Base-by-base conservation (phyloP, 805 yeast species). In the Wickerhamiella azyma region DNA sequence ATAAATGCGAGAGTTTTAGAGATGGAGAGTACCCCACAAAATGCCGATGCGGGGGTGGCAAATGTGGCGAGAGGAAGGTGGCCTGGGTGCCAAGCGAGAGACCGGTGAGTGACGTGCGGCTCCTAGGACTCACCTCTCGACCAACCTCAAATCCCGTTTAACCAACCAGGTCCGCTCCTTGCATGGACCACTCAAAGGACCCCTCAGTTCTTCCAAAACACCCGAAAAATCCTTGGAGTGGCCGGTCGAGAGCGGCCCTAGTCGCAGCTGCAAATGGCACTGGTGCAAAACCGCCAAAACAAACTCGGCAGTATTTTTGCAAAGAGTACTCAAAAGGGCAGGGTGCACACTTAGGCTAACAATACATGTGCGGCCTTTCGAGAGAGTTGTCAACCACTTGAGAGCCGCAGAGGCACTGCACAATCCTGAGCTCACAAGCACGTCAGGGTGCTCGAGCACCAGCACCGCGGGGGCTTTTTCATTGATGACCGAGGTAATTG, bases 371-470 rank as follows among this genome's bases (percentile, higher is more conserved):
- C 28, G 55, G 41, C 28, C 56, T 57, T 43, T 62, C 3, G 43
- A 66, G 13, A 75, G 51, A 35, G 59, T 53, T 26, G 61, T 45
- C 21, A 75, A 45, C 9, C 64, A 61, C 18, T 54, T 47, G 9
- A 67, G 51, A 21, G 74, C 52, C 33, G 62, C 66, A 17, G 60
- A 59, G 17, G 71, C 57, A 1, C 64, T 42, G 14, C 67, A 49
- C 18, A 56, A 50, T 0, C 76, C 74, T 1, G 76, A 57, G 4
- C 67, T 58, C 17, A 75, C 55, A 5, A 76, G 61, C 19, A 72
- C 41, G 41, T 75, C 79, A 0, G 72, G 68, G 13, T 65, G 62
- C 46, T 75, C 79, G 9, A 76, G 49, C 26, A 75, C 58, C 1
- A 74, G 39, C 52, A 5, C 64, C 54, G 32, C 53, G 57, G 26